Evolutionary conservation across 768 basidiomycete genomes (phyloP).

Genomic region (Botryobasidium botryosum): DNA sequence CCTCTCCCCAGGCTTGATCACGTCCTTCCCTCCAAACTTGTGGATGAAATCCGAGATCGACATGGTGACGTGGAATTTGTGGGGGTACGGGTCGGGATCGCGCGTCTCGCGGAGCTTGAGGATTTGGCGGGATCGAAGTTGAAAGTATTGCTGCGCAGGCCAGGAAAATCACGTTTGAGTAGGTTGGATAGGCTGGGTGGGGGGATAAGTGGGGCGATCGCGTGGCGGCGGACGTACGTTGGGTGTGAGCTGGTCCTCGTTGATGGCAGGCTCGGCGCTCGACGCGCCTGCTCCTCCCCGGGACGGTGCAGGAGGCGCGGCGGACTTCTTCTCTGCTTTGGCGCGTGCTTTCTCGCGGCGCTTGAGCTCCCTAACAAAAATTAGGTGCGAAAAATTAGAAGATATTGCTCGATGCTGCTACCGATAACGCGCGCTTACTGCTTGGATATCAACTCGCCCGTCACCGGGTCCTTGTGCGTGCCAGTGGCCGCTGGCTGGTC

Average conservation of each 20-base stretch:
- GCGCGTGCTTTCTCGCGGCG: constrained; percentile 73
- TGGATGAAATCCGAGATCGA: constrained; percentile 61
- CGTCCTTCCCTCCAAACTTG: constrained; percentile 54
- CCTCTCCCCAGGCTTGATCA: constrained; percentile 26
- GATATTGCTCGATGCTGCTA: not conserved
- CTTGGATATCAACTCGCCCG: constrained; percentile 96
- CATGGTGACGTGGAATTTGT: constrained; percentile 86
- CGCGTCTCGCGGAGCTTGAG: constrained; percentile 69
- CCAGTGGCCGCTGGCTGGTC: constrained; percentile 5
- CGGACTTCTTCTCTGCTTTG: constrained; percentile 44
- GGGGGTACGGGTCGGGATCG: constrained; percentile 88
- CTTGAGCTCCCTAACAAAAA: constrained; percentile 65
- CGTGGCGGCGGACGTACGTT: constrained; percentile 40
- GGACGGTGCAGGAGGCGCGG: constrained; percentile 4
- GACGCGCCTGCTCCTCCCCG: constrained; percentile 1
- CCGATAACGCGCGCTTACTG: constrained; percentile 33
- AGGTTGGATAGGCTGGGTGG: not conserved
- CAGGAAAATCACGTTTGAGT: not conserved
- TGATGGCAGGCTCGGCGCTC: constrained; percentile 29
- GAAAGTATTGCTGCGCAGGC: constrained; percentile 80
- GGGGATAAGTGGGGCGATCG: not conserved
- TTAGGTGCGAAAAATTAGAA: not conserved
- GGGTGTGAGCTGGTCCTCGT: constrained; percentile 77
- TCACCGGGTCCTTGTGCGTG: constrained; percentile 60
- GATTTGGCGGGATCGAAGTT: constrained; percentile 79